Percentiles rank a stretch among this genome's conserved stretches.
Evolutionary conservation across 805 yeast genomes (phyloP).

Genomic region (Brettanomyces nanus): DNA sequence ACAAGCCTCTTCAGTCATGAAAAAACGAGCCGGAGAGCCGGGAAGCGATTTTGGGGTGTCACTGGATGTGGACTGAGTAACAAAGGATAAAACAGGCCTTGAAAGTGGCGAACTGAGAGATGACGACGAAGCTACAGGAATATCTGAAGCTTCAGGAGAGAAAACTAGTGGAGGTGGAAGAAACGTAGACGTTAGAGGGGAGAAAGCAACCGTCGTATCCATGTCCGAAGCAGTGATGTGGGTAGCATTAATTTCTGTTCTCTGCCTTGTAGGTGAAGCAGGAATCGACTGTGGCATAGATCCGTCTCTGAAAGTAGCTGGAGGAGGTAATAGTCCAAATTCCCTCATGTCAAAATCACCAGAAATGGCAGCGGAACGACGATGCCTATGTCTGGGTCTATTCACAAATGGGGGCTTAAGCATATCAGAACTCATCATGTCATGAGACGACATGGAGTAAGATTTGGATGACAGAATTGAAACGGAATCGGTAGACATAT

Average conservation of each 20-base stretch:
- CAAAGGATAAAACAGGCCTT: not conserved
- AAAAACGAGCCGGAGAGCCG: conserved; percentile 8
- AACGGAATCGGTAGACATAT: not conserved
- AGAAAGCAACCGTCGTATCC: not conserved
- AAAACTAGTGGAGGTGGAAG: not conserved
- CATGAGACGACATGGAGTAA: not conserved
- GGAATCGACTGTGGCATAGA: conserved; percentile 18
- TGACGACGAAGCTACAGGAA: not conserved
- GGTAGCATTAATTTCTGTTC: not conserved
- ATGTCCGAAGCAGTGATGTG: not conserved
- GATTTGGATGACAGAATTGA: conserved; percentile 1
- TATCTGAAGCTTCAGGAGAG: not conserved
- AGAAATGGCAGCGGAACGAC: conserved; percentile 81
- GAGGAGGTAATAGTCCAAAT: conserved; percentile 15
- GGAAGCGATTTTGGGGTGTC: not conserved
- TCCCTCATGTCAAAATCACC: conserved; percentile 62
- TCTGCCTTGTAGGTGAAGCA: conserved; percentile 1
- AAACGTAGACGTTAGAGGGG: not conserved
- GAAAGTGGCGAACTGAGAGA: not conserved
- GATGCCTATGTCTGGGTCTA: conserved; percentile 63
- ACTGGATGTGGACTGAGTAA: not conserved
- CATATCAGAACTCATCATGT: not conserved
- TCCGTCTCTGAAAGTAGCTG: conserved; percentile 5
- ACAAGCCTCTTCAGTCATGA: conserved; percentile 25
- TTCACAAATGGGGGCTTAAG: conserved; percentile 21